Evolutionary conservation across 176 grass and related monocot genomes (phyloP), one percentile per base, ranked within the genome.

Genomic region (Luzula sylvatica): DNA sequence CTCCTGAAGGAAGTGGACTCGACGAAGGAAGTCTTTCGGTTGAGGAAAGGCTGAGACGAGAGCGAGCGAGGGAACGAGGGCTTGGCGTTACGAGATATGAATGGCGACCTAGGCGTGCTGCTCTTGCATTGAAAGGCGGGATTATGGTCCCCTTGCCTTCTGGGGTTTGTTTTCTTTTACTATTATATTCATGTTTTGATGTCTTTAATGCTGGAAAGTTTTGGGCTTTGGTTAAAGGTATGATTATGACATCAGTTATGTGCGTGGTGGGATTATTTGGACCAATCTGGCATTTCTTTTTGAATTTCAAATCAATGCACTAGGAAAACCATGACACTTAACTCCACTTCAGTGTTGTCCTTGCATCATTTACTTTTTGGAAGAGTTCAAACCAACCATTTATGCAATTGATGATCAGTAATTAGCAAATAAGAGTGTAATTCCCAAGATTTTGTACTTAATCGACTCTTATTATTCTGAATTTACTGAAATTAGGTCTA

Each of bases 51-150:
- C 72, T 98, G 56, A 74, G 92, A 46, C 65, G 92, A 15, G 92
- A 98, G 85, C 67, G 92, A 35, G 65, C 81, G 7, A 65, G 92
- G 55, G 92, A 98, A 54, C 75, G 81, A n/a, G 92, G 92, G 26
- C 82, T 98, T 15, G 92, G 92, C 40, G 86, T 98, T 27, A 90
- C 92, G 0, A 75, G 78, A 3, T 98, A 90, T 54, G 78, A 98
- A 66, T 98, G 92, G 92, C 74, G 82, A 2, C 51, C 78, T 9
- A 71, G 72, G 3, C 55, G 77, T 2, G 57, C 62, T 5, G 49
- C 54, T 8, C 26, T 56, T 15, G 51, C 68, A 5, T 72, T 53
- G 20, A 78, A 77, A 8, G 54, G 65, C 4, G 82, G 81, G 72
- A 87, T 98, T 65, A 58, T 98, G 19, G 78, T 98, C 14, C 92